Evolutionary conservation across 1,284 basidiomycete genomes (phyloP).

Genomic region (Garcileccinum viscosum): DNA sequence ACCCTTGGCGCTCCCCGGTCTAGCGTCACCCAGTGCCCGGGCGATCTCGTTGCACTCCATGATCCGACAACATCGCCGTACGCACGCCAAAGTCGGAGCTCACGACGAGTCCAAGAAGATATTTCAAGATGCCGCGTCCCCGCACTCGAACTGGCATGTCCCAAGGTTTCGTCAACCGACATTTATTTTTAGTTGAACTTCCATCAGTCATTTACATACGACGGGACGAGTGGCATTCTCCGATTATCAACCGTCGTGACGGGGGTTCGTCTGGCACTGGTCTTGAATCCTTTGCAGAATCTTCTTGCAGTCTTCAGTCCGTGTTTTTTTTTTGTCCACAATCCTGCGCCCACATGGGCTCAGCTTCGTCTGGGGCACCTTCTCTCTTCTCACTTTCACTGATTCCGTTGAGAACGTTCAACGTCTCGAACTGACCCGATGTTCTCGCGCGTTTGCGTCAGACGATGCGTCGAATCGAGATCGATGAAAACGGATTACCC

Average conservation of each 20-base stretch:
- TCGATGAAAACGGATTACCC: background rate
- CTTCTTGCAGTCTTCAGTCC: background rate
- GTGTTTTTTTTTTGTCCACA: too few relatives aligned
- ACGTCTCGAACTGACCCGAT: background rate
- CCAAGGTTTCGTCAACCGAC: constrained; percentile 1
- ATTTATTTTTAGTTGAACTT: constrained; percentile 18
- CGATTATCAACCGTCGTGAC: background rate
- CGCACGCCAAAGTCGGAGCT: background rate
- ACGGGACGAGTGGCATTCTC: constrained; percentile 14
- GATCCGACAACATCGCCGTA: background rate
- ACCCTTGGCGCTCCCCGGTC: constrained; percentile 1
- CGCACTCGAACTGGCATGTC: constrained; percentile 8
- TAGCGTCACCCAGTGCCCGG: constrained; percentile 1
- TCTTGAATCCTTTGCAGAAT: background rate
- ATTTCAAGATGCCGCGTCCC: background rate
- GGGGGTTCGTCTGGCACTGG: background rate
- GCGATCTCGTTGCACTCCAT: constrained; percentile 1
- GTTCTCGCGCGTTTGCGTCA: background rate
- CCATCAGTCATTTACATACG: background rate
- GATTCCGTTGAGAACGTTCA: background rate
- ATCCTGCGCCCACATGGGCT: background rate
- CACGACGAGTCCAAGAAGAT: background rate
- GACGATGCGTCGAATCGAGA: background rate
- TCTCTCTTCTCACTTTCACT: background rate
- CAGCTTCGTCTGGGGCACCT: background rate